Percentiles rank a stretch among this genome's conserved stretches.
phyloP scores from a whole-genome alignment of 2,329 filamentous ascomycete species.

The Colletotrichum chrysophilum region DNA sequence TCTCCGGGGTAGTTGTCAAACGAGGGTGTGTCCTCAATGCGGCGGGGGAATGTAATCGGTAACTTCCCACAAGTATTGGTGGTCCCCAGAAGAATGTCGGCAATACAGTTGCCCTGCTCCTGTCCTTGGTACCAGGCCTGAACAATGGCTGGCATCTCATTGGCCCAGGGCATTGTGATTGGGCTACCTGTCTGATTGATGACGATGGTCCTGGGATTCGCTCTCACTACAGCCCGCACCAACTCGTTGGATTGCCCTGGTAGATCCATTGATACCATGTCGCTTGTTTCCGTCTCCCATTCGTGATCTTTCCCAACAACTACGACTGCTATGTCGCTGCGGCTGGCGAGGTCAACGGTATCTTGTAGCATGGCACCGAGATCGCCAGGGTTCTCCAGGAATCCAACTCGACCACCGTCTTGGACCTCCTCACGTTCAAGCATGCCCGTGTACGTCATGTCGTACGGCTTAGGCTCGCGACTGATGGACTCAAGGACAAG shows the following conservation, averaged over 20 bases:
- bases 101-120: not conserved
- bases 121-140: not conserved
- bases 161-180: not conserved
- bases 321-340: fast-evolving
- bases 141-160: not conserved
- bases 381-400: not conserved
- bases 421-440: not conserved
- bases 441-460: not conserved
- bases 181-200: not conserved
- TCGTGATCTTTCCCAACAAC: not conserved
- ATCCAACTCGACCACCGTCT: not conserved
- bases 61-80: not conserved
- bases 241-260: not conserved
- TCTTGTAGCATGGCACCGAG: not conserved
- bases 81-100: not conserved
- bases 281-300: not conserved
- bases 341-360: not conserved
- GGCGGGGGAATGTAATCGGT: not conserved
- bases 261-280: not conserved
- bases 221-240: not conserved
- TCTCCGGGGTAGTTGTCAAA: not conserved
- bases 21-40: not conserved
- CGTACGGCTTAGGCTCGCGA: not conserved
- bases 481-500: not conserved
- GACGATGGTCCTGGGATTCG: constrained; percentile 20